These are phyloP conservation scores for Coccinonectria pachysandricola DNA, from an alignment of 2,329 filamentous ascomycete species.

Conservation along the genomic window DNA sequence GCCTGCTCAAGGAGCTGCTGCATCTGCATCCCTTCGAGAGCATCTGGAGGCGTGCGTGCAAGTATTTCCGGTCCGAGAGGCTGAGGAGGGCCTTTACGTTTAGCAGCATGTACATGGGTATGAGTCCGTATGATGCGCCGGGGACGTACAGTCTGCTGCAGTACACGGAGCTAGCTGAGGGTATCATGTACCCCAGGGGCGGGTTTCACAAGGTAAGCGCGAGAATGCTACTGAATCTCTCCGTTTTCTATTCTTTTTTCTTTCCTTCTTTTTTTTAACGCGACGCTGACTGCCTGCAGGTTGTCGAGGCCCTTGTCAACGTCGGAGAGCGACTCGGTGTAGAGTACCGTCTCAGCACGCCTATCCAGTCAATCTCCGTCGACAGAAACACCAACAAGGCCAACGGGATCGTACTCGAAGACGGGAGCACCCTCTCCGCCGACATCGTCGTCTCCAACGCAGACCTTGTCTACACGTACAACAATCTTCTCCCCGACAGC, in stretches of 20 bases:
- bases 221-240: too few species aligned
- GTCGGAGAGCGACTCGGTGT: conserved; percentile 54
- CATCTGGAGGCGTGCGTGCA: conserved; percentile 54
- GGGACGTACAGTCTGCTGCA: conserved; percentile 65
- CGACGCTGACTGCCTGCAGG: conserved; percentile 10
- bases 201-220: conserved; percentile 53
- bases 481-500: conserved; percentile 50
- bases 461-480: conserved; percentile 66
- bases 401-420: conserved; percentile 48
- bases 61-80: conserved; percentile 61
- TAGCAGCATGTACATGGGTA: conserved; percentile 75
- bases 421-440: conserved; percentile 47
- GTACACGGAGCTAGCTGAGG: conserved; percentile 63
- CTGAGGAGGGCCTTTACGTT: conserved; percentile 65
- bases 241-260: neutral
- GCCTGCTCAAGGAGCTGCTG: conserved; percentile 48
- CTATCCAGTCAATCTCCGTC: conserved; percentile 40
- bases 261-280: neutral
- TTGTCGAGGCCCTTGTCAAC: conserved; percentile 53
- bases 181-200: conserved; percentile 65
- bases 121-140: conserved; percentile 67
- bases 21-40: conserved; percentile 60
- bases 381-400: conserved; percentile 37
- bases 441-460: conserved; percentile 63
- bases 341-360: conserved; percentile 48